Conservation (phyloP, 2,329 filamentous ascomycete species). For the Spiromastix sp. region DNA sequence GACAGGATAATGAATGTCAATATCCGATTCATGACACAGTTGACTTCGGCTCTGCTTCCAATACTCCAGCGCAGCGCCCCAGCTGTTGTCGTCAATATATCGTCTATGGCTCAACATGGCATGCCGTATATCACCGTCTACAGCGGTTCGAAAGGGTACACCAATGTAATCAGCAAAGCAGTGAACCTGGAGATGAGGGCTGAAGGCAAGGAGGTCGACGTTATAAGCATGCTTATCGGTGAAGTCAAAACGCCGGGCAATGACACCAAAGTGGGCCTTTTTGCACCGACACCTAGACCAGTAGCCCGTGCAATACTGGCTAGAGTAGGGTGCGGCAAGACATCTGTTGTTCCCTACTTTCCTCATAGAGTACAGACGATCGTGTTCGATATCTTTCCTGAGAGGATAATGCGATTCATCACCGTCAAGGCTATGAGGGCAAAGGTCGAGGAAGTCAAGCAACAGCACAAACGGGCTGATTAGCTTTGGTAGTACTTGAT, state of each 20-base stretch:
- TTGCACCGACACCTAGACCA: conserved; percentile 16
- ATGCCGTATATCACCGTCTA: conserved; percentile 40
- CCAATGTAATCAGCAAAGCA: conserved; percentile 29
- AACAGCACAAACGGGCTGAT: too few species aligned
- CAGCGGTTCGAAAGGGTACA: conserved; percentile 37
- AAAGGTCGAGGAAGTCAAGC: too few species aligned
- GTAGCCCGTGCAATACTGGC: neutral
- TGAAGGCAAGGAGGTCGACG: conserved; percentile 27
- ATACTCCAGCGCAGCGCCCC: conserved; percentile 31
- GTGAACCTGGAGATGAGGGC: conserved; percentile 35
- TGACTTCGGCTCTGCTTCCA: conserved; percentile 39
- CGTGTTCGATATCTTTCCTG: conserved; percentile 1
- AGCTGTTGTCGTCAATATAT: conserved; percentile 42
- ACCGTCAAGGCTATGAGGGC: neutral
- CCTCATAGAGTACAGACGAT: conserved; percentile 1
- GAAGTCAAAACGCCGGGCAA: conserved; percentile 20
- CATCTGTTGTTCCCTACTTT: neutral
- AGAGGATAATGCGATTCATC: neutral
- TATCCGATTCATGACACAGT: conserved; percentile 38
- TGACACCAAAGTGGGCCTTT: conserved; percentile 14
- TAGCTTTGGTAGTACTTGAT: too few species aligned
- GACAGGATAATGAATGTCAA: conserved; percentile 39
- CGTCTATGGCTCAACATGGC: conserved; percentile 36
- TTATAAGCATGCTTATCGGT: conserved; percentile 28
- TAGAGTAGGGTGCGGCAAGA: conserved; percentile 1